Base-by-base conservation (phyloP, 164 flowering plant species). In the Magnolia sinica region DNA sequence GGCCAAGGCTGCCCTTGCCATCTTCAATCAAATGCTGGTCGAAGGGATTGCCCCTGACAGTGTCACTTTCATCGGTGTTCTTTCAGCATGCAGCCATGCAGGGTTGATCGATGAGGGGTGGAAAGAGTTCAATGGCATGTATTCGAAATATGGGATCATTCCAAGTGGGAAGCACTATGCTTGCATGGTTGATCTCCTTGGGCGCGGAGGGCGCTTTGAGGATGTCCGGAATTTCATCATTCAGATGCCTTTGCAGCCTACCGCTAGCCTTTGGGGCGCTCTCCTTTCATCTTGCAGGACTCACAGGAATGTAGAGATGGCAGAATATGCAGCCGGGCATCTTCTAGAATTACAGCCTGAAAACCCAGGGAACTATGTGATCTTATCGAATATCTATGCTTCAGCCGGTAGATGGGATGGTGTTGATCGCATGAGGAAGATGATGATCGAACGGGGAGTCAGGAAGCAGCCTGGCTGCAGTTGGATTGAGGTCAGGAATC, bases 221-320 rank as follows among this genome's bases (percentile, higher is more conserved):
- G 76, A 67, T 51, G 82, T 66, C 24, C 55, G 14, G 52, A 71
- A 77, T 77, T 76, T 81, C 79, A 81, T 81, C 20, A 69, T 77
- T 79, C 82, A 83, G 77, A 81, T 79, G 82, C 80, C 80, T 18
- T 70, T 81, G 29, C 77, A 79, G 64, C 83, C 83, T 19, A 81
- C 81, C 1, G 85, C 80, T 50, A 81, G 82, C 70, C 77, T 83
- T 63, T 83, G 84, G 82, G 86, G 84, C 61, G 83, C 86, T 55
- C 80, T 83, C 50, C 77, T 83, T 68, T 66, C 79, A 9, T 79
- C 86, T 51, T 74, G 84, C 70, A 81, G 68, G 69, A 72, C 68
- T 18, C 80, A 77, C 22, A 64, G 70, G 51, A 77, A 83, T 79
- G 78, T 79, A 64, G 84, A 81, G 65, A 81, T 83, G 86, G 84